Conservation (phyloP, 1,139 yeast species). For the Candida sp. region DNA sequence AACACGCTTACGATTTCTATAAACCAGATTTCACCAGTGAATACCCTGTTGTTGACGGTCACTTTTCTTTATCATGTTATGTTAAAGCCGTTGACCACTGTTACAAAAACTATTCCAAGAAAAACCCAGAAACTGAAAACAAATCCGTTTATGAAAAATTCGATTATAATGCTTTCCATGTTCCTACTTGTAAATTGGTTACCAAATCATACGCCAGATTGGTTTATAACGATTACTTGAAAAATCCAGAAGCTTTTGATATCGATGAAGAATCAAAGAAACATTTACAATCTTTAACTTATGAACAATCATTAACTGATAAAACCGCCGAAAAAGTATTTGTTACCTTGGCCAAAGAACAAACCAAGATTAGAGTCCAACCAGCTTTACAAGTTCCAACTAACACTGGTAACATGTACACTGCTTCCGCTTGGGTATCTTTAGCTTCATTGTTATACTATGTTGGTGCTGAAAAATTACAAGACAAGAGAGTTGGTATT, state of each 20-base stretch:
- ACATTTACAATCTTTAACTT: slow-evolving; percentile 54
- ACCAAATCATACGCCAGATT: slow-evolving; percentile 91
- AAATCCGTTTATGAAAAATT: slow-evolving; percentile 67
- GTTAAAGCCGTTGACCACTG: slow-evolving; percentile 90
- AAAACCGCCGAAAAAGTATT: slow-evolving; percentile 82
- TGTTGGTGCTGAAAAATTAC: slow-evolving; percentile 71
- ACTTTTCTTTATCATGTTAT: slow-evolving; percentile 91
- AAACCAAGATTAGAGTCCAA: slow-evolving; percentile 64
- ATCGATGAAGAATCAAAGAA: slow-evolving; percentile 55
- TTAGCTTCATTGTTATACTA: slow-evolving; percentile 76
- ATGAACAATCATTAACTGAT: slow-evolving; percentile 79
- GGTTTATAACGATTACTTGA: slow-evolving; percentile 80
- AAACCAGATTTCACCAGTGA: slow-evolving; percentile 97
- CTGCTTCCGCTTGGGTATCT: slow-evolving; percentile 91
- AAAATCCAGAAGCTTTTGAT: slow-evolving; percentile 63
- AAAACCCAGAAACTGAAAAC: slow-evolving; percentile 56
- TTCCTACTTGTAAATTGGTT: slow-evolving; percentile 96
- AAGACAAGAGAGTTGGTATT: slow-evolving; percentile 82
- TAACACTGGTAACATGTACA: slow-evolving; percentile 98
- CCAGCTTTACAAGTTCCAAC: slow-evolving; percentile 90
- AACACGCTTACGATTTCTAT: slow-evolving; percentile 96
- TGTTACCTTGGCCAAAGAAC: slow-evolving; percentile 73
- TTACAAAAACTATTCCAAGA: slow-evolving; percentile 78
- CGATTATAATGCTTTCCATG: slow-evolving; percentile 97
- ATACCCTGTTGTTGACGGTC: slow-evolving; percentile 98